Conservation (phyloP, 2,329 filamentous ascomycete genomes). For the Pseudovirgaria hyperparasitica region DNA sequence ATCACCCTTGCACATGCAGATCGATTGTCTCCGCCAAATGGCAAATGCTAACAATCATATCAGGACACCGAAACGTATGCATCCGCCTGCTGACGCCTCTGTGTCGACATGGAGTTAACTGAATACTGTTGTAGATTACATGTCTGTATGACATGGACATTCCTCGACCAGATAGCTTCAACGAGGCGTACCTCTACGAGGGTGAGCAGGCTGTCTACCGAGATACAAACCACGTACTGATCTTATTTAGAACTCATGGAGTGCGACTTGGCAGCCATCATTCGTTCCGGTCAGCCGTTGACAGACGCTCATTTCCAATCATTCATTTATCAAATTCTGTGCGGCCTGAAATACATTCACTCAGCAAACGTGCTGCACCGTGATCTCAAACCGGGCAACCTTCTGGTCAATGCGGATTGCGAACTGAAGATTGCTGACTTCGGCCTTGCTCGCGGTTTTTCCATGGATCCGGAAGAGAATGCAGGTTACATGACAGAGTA, state of each 20-base stretch:
- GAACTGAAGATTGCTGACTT: constrained; percentile 99
- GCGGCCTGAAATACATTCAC: constrained; percentile 97
- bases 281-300: constrained; percentile 88
- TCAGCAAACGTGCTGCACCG: constrained; percentile 95
- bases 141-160: constrained; percentile 99
- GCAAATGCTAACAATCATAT: constrained; percentile 10
- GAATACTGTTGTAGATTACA: constrained; percentile 57
- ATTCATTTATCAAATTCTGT: constrained; percentile 99
- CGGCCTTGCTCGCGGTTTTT: constrained; percentile 90
- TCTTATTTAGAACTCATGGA: constrained; percentile 81
- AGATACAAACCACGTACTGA: constrained; percentile 1
- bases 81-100: constrained; percentile 2
- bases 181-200: constrained; percentile 98
- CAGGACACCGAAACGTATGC: constrained; percentile 35
- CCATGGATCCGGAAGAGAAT: constrained; percentile 93
- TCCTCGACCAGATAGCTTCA: constrained; percentile 92
- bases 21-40: neutral
- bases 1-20: constrained; percentile 1
- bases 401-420: constrained; percentile 96
- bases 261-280: constrained; percentile 95
- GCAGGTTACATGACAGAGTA: constrained; percentile 99
- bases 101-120: constrained; percentile 23
- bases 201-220: constrained; percentile 39
- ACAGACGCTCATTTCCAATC: constrained; percentile 99
- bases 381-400: constrained; percentile 91